Percentiles rank a stretch among this genome's conserved stretches.
Conservation (phyloP, 208 protist species). For the Endotrypanum monterogeii region DNA sequence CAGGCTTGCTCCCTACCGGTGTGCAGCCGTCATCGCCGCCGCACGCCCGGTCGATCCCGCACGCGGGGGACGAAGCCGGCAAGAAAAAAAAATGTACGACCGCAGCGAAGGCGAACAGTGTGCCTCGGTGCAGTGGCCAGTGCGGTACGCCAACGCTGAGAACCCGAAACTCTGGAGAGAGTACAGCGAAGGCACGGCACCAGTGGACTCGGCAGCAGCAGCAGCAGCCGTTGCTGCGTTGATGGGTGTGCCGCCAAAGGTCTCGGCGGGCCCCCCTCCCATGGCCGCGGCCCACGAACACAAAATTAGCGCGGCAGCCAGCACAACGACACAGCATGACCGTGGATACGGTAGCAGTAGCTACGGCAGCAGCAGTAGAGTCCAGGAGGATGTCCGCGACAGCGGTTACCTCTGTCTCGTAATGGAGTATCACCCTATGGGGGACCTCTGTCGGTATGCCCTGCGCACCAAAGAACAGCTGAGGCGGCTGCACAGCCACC, state of each 20-base stretch:
- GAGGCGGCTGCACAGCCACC: conserved; percentile 9
- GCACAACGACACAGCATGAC: background rate
- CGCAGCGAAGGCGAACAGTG: background rate
- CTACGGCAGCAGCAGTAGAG: conserved; percentile 21
- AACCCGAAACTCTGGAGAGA: conserved; percentile 23
- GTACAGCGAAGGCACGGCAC: background rate
- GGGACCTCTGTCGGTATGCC: conserved; percentile 76
- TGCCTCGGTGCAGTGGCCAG: background rate
- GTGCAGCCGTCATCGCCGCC: background rate
- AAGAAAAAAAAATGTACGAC: background rate
- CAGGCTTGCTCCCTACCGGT: background rate
- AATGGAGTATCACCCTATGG: conserved; percentile 82
- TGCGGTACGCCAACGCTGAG: conserved; percentile 33
- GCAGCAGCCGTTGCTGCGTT: conserved; percentile 11
- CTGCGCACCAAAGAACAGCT: conserved; percentile 41
- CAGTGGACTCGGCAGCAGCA: conserved; percentile 11
- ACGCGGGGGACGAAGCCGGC: background rate
- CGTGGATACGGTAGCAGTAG: conserved; percentile 3
- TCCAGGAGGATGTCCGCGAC: conserved; percentile 17
- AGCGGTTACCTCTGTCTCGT: conserved; percentile 80
- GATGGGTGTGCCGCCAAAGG: background rate
- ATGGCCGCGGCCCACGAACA: background rate
- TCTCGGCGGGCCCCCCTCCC: background rate
- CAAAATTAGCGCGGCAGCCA: background rate
- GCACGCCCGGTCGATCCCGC: background rate